These are phyloP conservation scores for Parathielavia hyrcaniae DNA, from an alignment of 495 filamentous ascomycete species.

Conservation along the genomic window DNA sequence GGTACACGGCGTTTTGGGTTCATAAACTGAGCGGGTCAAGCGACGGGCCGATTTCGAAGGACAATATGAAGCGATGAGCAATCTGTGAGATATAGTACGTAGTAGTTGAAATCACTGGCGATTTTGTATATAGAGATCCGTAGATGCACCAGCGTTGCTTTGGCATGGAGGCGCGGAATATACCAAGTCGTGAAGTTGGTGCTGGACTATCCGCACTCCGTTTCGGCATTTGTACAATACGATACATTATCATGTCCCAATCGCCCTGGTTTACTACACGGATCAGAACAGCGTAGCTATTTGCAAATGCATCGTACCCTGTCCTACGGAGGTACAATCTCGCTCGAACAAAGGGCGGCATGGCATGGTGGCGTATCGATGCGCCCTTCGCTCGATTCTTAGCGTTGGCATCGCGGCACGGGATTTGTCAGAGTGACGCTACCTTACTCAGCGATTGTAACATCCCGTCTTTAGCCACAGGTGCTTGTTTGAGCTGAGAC, in stretches of 20 bases:
- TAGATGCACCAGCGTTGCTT: neutral
- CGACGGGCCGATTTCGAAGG: neutral
- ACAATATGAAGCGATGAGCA: conserved; percentile 3
- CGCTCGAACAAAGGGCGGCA: too few species aligned
- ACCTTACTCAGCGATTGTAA: neutral
- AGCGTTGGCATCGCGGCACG: too few species aligned
- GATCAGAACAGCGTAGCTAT: too few species aligned
- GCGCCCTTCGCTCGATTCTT: too few species aligned
- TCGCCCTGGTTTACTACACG: too few species aligned
- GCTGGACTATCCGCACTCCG: neutral
- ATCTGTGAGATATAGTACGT: neutral
- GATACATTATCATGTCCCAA: too few species aligned
- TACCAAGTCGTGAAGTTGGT: neutral
- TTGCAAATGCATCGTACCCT: too few species aligned
- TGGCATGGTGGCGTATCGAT: too few species aligned
- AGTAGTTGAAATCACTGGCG: neutral
- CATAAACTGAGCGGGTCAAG: neutral
- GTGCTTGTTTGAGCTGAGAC: too few species aligned
- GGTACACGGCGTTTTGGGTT: conserved; percentile 11
- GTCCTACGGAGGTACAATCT: neutral
- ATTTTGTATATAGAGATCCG: conserved; percentile 9
- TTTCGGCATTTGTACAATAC: neutral
- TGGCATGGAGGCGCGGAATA: neutral
- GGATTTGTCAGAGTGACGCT: neutral
- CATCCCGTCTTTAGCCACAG: neutral